Evolutionary conservation across 345 rosid species (phyloP), one percentile per base, ranked within the genome.

Genomic region (Corchorus olitorius): DNA sequence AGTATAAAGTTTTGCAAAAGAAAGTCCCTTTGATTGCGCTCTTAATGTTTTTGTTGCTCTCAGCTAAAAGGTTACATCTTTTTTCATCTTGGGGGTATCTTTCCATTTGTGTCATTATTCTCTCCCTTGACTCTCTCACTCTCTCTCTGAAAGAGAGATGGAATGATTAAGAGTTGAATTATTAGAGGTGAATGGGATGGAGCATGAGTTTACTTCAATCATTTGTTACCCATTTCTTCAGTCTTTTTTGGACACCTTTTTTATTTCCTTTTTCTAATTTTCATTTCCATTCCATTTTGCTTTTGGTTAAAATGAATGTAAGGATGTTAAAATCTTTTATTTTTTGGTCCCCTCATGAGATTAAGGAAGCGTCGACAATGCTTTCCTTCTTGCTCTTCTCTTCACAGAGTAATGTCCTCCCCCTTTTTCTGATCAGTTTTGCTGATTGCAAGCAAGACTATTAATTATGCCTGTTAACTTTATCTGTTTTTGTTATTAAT

Each of bases 11-110:
- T 78, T 6, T 63, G 70, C 70, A 79, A 75, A 77, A 27, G 27
- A 27, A 81, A 61, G 65, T 50, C 91, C 91, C 89, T 81, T 84
- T 88, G 78, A 89, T 92, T 87, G 90, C 92, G 92, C 81, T 86
- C 63, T 81, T 78, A 50, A 66, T 71, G 48, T 75, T 74, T 76
- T 50, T 39, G 46, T 50, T 39, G 46, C 65, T 65, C 70, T 76
- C 65, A 13, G 72, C 58, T 11, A 65, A 80, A 85, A 80, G 82
- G 68, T 66, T 61, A 48, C 64, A 15, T 39, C 49, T 80, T 71
- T 71, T 70, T 65, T 76, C 74, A 16, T 58, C 73, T 77, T 81
- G 75, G 76, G 82, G 81, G 80, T 61, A 65, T 73, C 74, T 68
- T 61, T 78, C 74, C 72, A 8, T 87, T 75, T 45, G 63, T 62